Conservation (phyloP, 148 eudicot genomes). For the Camellia granthamiana region DNA sequence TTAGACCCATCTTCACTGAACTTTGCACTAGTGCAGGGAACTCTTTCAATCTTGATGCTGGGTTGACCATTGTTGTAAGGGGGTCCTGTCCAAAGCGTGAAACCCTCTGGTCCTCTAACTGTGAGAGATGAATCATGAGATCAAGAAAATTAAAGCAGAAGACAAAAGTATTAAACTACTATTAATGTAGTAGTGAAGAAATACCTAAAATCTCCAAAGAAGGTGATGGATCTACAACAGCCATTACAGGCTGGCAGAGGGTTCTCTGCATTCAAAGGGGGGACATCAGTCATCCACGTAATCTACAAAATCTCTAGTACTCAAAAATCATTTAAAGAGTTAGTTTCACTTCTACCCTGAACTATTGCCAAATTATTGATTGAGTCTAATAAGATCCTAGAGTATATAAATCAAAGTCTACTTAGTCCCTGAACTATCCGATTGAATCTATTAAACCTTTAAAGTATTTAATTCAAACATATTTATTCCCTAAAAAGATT, state of each 20-base stretch:
- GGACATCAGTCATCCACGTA: background rate
- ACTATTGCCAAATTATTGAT: no score
- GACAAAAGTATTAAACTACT: background rate
- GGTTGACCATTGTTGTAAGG: conserved; percentile 75
- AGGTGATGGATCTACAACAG: conserved; percentile 39
- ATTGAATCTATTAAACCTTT: no score
- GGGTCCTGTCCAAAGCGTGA: conserved; percentile 72
- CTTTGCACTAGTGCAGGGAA: conserved; percentile 56
- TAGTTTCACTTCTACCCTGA: no score
- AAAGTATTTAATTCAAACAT: no score
- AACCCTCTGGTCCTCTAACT: conserved; percentile 80
- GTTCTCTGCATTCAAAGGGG: background rate
- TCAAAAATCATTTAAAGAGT: no score
- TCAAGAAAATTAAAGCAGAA: conserved; percentile 9
- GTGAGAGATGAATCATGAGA: conserved; percentile 11
- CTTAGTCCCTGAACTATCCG: no score
- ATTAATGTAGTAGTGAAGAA: background rate
- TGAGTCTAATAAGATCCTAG: no score
- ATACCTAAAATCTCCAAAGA: conserved; percentile 60
- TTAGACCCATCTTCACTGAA: conserved; percentile 85
- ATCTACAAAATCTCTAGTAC: background rate
- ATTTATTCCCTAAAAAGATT: no score
- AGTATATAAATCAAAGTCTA: no score
- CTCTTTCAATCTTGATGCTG: conserved; percentile 49
- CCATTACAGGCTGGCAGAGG: conserved; percentile 35